Evolutionary conservation across 306 rosid species (phyloP), one percentile per base, ranked within the genome.

Genomic region (Biancaea sappan): DNA sequence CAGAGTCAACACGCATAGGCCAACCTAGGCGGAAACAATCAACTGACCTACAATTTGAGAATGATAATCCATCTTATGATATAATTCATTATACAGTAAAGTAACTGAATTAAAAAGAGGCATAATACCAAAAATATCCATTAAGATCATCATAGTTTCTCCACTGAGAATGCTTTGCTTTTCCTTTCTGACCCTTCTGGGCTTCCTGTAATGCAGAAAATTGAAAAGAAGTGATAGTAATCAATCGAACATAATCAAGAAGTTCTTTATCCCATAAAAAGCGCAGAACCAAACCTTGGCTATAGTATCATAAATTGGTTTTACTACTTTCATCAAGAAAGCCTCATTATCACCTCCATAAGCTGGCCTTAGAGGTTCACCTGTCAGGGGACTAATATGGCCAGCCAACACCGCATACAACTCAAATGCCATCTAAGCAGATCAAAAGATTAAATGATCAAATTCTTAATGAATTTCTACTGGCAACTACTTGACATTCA

Each of bases 71-170:
- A 43, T 72, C 74, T 70, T n/a, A 63, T 51, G 38, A 83, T 26
- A 54, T 53, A 29, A 63, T 37, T 63, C 26, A 21, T 31, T 44
- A 67, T 14, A 51, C 31, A 22, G 57, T 40, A 54, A 75, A 77
- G 31, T 34, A 37, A 51, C 54, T 29, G 3, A 72, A 22, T 74
- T 0, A 76, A 52, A 19, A 68, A 50, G 53, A 76, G 52, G 51
- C 59, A 26, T 60, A 75, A 54, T 91, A 94, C 98, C 98, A 94
- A 78, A 94, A 94, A 54, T 84, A 91, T 86, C 91, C 98, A 53
- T 94, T 94, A 73, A 94, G 80, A 71, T 94, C 98, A 69, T 94
- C 98, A 79, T 94, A 94, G 79, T 94, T 91, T 83, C 98, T 90
- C 98, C 98, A 94, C 4, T 94, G 93, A 68, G 97, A 94, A 87